phyloP scores from a whole-genome alignment of 2,329 filamentous ascomycete species.

The Cercospora sojina region DNA sequence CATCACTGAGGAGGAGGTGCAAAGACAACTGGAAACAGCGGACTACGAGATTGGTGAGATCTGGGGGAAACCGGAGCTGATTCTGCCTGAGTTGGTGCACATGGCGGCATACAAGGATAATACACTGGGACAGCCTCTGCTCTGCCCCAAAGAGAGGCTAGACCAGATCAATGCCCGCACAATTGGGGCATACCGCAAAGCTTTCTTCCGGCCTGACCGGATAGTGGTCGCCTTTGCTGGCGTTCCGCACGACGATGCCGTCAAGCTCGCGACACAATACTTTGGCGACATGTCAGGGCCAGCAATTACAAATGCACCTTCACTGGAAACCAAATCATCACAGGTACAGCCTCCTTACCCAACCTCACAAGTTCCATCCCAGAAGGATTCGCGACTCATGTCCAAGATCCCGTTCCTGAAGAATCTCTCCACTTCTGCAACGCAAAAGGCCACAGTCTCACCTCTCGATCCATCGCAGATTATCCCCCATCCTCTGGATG shows the following conservation, averaged over 20 bases:
- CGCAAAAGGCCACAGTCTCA: slow-evolving; percentile 60
- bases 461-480: slow-evolving; percentile 50
- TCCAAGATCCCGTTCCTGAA: slow-evolving; percentile 89
- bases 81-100: slow-evolving; percentile 90
- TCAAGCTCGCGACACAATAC: slow-evolving; percentile 74
- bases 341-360: slow-evolving; percentile 37
- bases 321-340: slow-evolving; percentile 22
- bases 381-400: slow-evolving; percentile 65
- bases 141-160: slow-evolving; percentile 85
- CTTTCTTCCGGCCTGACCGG: slow-evolving; percentile 84
- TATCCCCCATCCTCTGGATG: slow-evolving; percentile 46
- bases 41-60: slow-evolving; percentile 96
- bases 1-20: slow-evolving; percentile 83
- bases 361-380: slow-evolving; percentile 40
- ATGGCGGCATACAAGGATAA: slow-evolving; percentile 96
- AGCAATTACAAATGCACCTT: slow-evolving; percentile 34
- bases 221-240: slow-evolving; percentile 96
- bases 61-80: slow-evolving; percentile 95
- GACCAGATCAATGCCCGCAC: slow-evolving; percentile 69
- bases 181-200: slow-evolving; percentile 73
- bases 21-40: slow-evolving; percentile 83
- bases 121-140: slow-evolving; percentile 86
- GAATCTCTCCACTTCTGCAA: slow-evolving; percentile 74
- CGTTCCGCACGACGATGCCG: slow-evolving; percentile 76
- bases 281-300: slow-evolving; percentile 78